Percentiles rank a stretch among this genome's conserved stretches.
These are phyloP conservation scores for Fusarium poae DNA, from an alignment of 2,329 filamentous ascomycete species.

Conservation along the genomic window DNA sequence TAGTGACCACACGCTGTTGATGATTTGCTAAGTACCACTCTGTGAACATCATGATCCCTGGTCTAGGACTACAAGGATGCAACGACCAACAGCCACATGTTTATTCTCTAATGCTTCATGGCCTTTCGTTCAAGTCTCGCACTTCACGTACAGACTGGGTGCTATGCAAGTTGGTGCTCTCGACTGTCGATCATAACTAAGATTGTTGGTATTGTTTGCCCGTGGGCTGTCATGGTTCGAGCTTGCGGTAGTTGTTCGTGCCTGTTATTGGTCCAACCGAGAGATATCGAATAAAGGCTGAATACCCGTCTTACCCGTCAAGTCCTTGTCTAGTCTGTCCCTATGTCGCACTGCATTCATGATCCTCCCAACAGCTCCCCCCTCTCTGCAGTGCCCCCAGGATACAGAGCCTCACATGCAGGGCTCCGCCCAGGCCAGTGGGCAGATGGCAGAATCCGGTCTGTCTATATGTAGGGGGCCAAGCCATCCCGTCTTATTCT, in stretches of 20 bases:
- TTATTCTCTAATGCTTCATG: slow-evolving; percentile 11
- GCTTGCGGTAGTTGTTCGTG: slow-evolving; percentile 38
- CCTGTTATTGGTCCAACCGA: slow-evolving; percentile 28
- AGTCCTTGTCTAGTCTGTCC: slow-evolving; percentile 34
- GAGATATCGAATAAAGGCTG: slow-evolving; percentile 19
- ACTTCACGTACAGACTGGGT: slow-evolving; percentile 9
- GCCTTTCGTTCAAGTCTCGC: slow-evolving; percentile 7
- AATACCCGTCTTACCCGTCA: slow-evolving; percentile 31
- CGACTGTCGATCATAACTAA: slow-evolving; percentile 31
- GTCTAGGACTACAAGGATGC: slow-evolving; percentile 23
- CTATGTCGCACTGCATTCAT: slow-evolving; percentile 39
- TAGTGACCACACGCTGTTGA: slow-evolving; percentile 8
- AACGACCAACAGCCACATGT: slow-evolving; percentile 24
- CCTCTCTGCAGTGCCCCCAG: slow-evolving; percentile 35
- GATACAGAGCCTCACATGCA: slow-evolving; percentile 48
- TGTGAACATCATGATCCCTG: slow-evolving; percentile 9
- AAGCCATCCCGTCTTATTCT: slow-evolving; percentile 38
- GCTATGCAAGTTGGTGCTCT: slow-evolving; percentile 25
- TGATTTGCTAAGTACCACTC: slow-evolving; percentile 5
- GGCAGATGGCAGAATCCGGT: slow-evolving; percentile 28
- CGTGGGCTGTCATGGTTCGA: slow-evolving; percentile 24
- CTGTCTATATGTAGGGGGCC: slow-evolving; percentile 47
- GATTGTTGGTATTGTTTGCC: slow-evolving; percentile 31
- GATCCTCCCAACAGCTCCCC: slow-evolving; percentile 39
- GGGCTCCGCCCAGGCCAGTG: slow-evolving; percentile 31